Base-by-base conservation (phyloP, 495 filamentous ascomycete species). In the Saxophila tyrrhenica region DNA sequence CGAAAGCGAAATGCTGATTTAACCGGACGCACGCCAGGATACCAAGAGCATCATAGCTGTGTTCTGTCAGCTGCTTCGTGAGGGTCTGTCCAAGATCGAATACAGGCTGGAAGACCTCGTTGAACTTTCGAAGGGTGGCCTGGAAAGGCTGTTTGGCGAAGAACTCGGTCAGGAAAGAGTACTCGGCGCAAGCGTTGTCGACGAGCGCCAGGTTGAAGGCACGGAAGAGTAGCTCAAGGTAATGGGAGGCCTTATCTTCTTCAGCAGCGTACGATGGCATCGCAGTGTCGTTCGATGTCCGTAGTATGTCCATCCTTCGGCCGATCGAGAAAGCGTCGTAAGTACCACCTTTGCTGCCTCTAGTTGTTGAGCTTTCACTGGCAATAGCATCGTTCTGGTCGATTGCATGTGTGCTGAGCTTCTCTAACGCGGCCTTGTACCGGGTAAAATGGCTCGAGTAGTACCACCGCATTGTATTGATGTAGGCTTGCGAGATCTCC, bases 401-500 rank as follows among this genome's bases (percentile, higher is more conserved):
- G 54, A 94, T 76, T 1, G 74, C 69, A 56, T 94, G 87, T 13
- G 95, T 62, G 60, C 86, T 89, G 57, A 97, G 75, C 64, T 89
- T 94, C 52, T 84, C 82, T 0, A 98, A 78, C 0, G 90, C 78
- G 54, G 82, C 80, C 49, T 84, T 78, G 65, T 97, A 98, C 17
- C 91, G 86, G 2, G 80, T 83, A 66, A 98, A 98, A 67, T 96
- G 83, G 55, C 84, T 91, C 39, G 82, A 71, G 63, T 97, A 97
- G 62, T 98, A 98, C 92, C 92, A 98, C 43, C 89, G 80, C 91
- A 98, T 96, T 8, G 92, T 98, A 70, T 96, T 95, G 69, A 94
- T 83, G 60, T 98, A 98, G 7, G 92, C 92, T 70, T 91, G 87
- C 19, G 80, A 80, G 59, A 97, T 94, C 64, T 96, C 86, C 35